These are phyloP conservation scores for Chrysanthemum lavandulifolium DNA, from an alignment of 129 eudicot species.

Conservation along the genomic window DNA sequence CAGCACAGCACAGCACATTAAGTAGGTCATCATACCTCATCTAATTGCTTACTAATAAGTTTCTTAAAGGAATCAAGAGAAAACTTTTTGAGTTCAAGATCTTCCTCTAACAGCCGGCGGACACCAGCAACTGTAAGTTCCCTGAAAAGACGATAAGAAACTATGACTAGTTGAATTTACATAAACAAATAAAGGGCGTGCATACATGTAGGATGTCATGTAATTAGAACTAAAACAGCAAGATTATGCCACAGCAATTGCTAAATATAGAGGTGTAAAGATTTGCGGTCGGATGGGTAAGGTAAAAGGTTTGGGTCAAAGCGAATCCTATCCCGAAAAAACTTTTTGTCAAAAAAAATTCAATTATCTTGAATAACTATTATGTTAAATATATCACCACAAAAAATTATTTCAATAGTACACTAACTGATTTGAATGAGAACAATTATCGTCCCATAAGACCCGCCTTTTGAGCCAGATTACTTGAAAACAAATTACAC, in stretches of 20 bases:
- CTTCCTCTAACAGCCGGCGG: conserved; percentile 89
- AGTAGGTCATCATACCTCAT: conserved; percentile 51
- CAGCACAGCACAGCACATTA: background rate
- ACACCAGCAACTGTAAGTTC: conserved; percentile 60
- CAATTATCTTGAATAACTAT: background rate
- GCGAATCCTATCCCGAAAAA: no score
- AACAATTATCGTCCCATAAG: background rate
- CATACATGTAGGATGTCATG: conserved; percentile 1
- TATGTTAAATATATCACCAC: background rate
- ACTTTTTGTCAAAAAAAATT: no score
- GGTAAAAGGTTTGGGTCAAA: background rate
- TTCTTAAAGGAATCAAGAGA: conserved; percentile 74
- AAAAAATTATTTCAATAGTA: background rate
- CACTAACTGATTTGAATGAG: background rate
- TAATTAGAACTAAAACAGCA: conserved; percentile 6
- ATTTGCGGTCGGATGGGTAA: background rate
- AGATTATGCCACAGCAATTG: background rate
- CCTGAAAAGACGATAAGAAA: conserved; percentile 37
- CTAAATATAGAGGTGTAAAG: background rate
- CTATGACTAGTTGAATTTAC: background rate
- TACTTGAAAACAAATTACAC: no score
- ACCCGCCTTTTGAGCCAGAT: background rate
- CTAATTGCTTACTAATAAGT: conserved; percentile 60
- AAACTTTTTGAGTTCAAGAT: conserved; percentile 63
- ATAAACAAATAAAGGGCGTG: background rate